These are phyloP conservation scores for Ganoderma sp. DNA, from an alignment of 1,284 basidiomycete species.

Conservation along the genomic window DNA sequence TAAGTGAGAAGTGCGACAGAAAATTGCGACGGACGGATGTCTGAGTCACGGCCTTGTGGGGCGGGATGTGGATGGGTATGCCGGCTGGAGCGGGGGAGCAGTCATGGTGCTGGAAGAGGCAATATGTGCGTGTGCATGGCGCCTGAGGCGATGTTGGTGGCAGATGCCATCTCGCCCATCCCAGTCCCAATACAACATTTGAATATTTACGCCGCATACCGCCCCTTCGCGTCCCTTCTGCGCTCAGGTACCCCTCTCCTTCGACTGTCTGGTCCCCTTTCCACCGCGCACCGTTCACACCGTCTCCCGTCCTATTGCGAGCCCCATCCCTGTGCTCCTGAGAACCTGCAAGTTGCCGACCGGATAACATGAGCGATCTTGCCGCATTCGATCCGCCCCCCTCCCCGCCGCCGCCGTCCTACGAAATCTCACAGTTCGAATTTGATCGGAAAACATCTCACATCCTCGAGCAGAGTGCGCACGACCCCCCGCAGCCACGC, in stretches of 20 bases:
- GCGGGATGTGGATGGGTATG: background rate
- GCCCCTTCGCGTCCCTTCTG: background rate
- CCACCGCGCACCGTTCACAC: background rate
- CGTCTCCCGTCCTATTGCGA: background rate
- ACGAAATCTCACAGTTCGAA: constrained; percentile 58
- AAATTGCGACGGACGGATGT: background rate
- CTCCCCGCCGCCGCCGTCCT: constrained; percentile 51
- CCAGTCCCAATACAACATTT: background rate
- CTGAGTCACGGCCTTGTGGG: constrained; percentile 7
- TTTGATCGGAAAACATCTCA: constrained; percentile 60
- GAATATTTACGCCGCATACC: constrained; percentile 1
- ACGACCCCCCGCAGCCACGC: constrained; percentile 36
- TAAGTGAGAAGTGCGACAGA: too few relatives aligned
- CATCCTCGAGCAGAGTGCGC: constrained; percentile 45
- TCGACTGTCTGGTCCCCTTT: background rate
- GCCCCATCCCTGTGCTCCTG: background rate
- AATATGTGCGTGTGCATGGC: constrained; percentile 22
- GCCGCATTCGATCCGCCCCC: constrained; percentile 28
- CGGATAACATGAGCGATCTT: constrained; percentile 18
- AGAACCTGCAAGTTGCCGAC: background rate
- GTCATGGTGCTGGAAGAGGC: constrained; percentile 15
- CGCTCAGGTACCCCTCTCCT: constrained; percentile 1
- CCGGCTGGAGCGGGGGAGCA: background rate
- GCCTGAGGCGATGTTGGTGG: constrained; percentile 27
- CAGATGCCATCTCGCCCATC: constrained; percentile 14